These are phyloP conservation scores for Eutrema heterophyllum DNA, from an alignment of 345 rosid species.

Conservation along the genomic window DNA sequence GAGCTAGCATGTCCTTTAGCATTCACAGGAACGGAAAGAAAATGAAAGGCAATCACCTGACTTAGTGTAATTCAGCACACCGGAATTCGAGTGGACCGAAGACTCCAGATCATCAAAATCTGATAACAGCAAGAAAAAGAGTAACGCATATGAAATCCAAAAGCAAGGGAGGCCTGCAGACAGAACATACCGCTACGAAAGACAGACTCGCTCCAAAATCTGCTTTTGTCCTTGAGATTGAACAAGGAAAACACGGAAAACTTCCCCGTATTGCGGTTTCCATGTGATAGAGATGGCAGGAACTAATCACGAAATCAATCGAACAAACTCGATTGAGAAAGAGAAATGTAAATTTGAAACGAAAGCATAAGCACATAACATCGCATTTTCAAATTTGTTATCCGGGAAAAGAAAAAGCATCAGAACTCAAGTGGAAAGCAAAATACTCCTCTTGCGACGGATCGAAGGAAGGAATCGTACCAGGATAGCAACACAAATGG, in stretches of 20 bases:
- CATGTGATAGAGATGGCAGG: conserved; percentile 32
- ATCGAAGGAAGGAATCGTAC: conserved; percentile 22
- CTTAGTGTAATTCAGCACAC: conserved; percentile 65
- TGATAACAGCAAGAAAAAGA: conserved; percentile 18
- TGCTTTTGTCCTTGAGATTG: conserved; percentile 80
- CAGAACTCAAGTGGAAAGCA: neutral
- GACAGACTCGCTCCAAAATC: conserved; percentile 91
- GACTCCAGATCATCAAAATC: conserved; percentile 75
- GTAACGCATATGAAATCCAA: neutral
- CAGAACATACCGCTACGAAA: conserved; percentile 49
- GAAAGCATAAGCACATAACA: neutral
- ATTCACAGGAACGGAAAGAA: neutral
- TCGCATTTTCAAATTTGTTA: neutral
- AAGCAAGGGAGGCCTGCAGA: neutral
- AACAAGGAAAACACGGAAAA: conserved; percentile 84
- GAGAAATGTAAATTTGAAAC: neutral
- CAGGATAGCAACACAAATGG: conserved; percentile 22
- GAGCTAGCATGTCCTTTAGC: neutral
- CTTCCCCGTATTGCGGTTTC: conserved; percentile 37
- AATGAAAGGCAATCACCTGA: conserved; percentile 50
- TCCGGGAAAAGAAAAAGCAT: neutral
- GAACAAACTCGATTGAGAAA: conserved; percentile 6
- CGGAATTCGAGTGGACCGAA: conserved; percentile 44
- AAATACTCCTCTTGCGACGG: neutral
- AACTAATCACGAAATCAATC: conserved; percentile 37